Base-by-base conservation (phyloP, 2,329 filamentous ascomycete genomes). In the Verticillium albo-atrum region DNA sequence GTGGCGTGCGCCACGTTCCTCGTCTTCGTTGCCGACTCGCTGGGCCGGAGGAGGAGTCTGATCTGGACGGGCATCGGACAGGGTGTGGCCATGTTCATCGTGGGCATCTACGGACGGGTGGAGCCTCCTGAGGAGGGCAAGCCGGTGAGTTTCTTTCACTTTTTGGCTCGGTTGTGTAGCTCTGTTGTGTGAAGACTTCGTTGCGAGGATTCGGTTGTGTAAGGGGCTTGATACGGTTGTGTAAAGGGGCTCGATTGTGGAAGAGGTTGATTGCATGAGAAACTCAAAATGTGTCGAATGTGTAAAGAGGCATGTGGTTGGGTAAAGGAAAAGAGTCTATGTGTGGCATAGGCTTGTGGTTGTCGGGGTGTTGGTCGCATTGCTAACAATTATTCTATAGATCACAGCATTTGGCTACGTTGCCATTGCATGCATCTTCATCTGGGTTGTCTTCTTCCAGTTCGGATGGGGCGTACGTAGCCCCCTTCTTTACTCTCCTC, bases 361-460 rank as follows among this genome's bases (percentile, higher is more conserved):
- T 32, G 30, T 32, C 30, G 30, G 12, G 30, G 12, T 32, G 12
- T 6, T 32, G n/a, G n/a, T n/a, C n/a, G n/a, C n/a, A n/a, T 2
- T 12, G 30, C 30, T 32, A 32, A 32, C 30, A 14, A 32, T 14
- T 14, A 23, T 9, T 2, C 15, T 34, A 50, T 26, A 55, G 72
- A 75, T 90, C 14, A 83, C 87, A 1, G 76, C 84, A 0, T 87
- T 89, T 2, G 89, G 89, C 28, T 90, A 90, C 67, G 79, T 89
- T 28, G 88, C 89, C 2, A 82, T 91, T 1, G 82, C 88, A 26
- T 89, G 85, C 69, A 89, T 91, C 60, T 92, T 88, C 75, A 77
- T 91, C 20, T 91, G 90, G 72, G 89, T 88, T 0, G 83, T 64
- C 30, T 84, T 87, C 71, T 91, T 89, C 77, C 85, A 89, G 65